Evolutionary conservation across 2,329 filamentous ascomycete genomes (phyloP), one percentile per base, ranked within the genome.

Genomic region (Aureobasidium sp.): DNA sequence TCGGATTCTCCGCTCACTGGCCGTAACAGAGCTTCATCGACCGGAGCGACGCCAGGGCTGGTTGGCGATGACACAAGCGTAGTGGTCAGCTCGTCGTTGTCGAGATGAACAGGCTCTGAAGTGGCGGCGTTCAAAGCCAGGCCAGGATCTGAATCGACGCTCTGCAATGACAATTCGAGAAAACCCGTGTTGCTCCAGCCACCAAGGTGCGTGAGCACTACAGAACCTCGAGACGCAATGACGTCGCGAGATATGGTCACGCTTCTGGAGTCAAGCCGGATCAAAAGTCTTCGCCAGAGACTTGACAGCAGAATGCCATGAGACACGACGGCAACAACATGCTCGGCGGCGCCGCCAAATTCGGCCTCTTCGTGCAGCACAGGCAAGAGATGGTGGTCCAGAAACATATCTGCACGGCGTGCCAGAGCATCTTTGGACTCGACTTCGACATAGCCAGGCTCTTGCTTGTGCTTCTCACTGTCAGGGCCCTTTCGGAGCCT

Each of bases 261-360:
- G 57, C 69, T 75, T 41, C 67, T 68, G 11, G 68, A 62, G 2
- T 71, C 68, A 55, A 88, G 77, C 3, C 79, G 74, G 11, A 71
- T 68, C 6, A 85, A 70, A 12, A 95, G 66, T 11, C 77, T 74
- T 53, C 77, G 76, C 76, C 86, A 84, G 0, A 95, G 68, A 27
- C 81, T 76, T 2, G 80, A 81, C 2, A 95, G 77, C 35, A 95
- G 81, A 56, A 95, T 84, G 14, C 90, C 90, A 63, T 96, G 90
- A 2, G 90, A 85, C 3, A 95, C 85, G 12, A 95, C 70, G 1
- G 81, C 83, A 11, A 89, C 71, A 2, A 74, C 70, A 6, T 66
- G 62, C 10, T 73, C 66, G 14, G 55, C 24, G 5, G 55, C 47
- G n/a, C 17, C 53, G 22, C n/a, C 21, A 7, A 40, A 51, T 6